Evolutionary conservation across 192 early-diverging fungal species (phyloP), one percentile per base, ranked within the genome.

Genomic region (Umbelopsis isabellina): DNA sequence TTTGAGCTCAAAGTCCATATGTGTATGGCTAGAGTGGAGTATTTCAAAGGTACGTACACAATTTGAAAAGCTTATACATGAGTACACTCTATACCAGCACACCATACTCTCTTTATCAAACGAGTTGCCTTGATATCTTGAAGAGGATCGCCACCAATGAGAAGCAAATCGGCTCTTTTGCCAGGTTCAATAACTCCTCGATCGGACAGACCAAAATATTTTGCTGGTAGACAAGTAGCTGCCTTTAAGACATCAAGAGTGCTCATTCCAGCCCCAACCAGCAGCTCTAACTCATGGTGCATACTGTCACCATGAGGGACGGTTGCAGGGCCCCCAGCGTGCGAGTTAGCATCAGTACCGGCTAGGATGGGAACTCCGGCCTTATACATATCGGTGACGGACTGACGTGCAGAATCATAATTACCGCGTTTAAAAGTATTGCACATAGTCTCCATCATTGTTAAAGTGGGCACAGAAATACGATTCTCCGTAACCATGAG

Each of bases 151-250:
- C 51, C 68, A 27, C 10, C 41, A 41, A 70, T 55, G 1, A 70
- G 68, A 0, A 70, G 3, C 51, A 70, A 55, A 15, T 70, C 68
- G 25, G 68, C 68, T 55, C 68, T 27, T 45, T 41, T 50, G 22
- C 68, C 68, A 18, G 68, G 68, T 58, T 70, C 41, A 21, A 70
- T 70, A 3, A 70, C 68, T 23, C 68, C 68, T 21, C 68, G 68
- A 55, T 70, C 68, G 18, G 35, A 25, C 7, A 70, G 9, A 7
- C 20, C 41, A 70, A 70, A 70, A 20, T 41, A 58, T 22, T 70
- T 27, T 16, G 68, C 68, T 3, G 68, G 51, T 46, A 70, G 35
- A 3, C 45, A 52, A 3, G 68, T 70, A 21, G 68, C 51, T 6
- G 68, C 37, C 25, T 2, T 70, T 6, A 70, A 46, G 1, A 44